phyloP scores from a whole-genome alignment of 2,329 filamentous ascomycete genomes.

The Elsinoe necatrix region DNA sequence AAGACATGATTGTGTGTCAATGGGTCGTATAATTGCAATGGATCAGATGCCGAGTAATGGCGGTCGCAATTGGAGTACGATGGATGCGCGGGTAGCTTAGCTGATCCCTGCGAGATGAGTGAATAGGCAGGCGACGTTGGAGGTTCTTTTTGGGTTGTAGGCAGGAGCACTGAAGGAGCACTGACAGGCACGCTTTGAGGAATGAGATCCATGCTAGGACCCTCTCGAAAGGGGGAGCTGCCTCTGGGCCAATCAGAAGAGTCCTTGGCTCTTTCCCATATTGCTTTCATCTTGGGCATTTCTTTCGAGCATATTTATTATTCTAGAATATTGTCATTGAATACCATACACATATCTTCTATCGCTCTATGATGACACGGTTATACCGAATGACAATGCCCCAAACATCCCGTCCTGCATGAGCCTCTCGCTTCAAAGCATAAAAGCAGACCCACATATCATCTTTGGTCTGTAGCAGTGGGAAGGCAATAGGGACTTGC shows the following conservation, averaged over 20 bases:
- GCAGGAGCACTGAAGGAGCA: conserved; percentile 6
- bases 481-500: not conserved
- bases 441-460: not conserved
- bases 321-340: not conserved
- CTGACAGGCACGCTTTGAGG: not conserved
- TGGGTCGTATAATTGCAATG: not conserved
- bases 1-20: conserved; percentile 16
- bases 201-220: not conserved
- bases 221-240: conserved; percentile 11
- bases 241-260: not conserved
- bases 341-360: too few relatives aligned
- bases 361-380: too few relatives aligned
- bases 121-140: conserved; percentile 13
- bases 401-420: not conserved
- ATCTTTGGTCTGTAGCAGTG: not conserved
- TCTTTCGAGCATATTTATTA: not conserved
- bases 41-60: conserved; percentile 3
- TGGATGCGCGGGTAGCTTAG: conserved; percentile 8
- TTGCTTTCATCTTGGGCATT: not conserved
- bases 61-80: conserved; percentile 5
- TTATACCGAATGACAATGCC: too few relatives aligned
- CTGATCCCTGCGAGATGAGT: conserved; percentile 9
- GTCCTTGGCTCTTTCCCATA: conserved; percentile 6
- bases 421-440: not conserved
- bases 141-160: conserved; percentile 9